These are phyloP conservation scores for Gymnopus androsaceus DNA, from an alignment of 1,284 basidiomycete genomes.

Conservation along the genomic window DNA sequence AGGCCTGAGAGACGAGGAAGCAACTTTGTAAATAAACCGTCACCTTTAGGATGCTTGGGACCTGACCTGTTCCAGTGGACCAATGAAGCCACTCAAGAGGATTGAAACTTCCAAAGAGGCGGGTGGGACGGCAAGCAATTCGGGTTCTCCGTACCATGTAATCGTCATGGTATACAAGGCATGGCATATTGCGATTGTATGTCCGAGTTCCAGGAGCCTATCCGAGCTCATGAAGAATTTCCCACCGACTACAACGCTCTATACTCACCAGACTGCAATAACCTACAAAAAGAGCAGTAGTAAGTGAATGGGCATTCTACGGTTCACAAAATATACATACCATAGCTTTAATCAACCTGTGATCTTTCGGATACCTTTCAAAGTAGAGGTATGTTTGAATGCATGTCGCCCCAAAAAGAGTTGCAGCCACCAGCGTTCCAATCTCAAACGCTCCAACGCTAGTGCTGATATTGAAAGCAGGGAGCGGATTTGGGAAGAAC, in stretches of 20 bases:
- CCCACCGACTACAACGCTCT: background rate
- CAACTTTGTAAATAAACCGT: background rate
- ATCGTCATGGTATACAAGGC: conserved; percentile 7
- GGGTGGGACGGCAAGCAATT: background rate
- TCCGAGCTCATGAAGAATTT: background rate
- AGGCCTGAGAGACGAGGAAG: background rate
- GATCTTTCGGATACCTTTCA: too few species aligned
- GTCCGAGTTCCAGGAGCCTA: conserved; percentile 10
- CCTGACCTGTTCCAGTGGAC: conserved; percentile 5
- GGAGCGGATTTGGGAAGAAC: too few species aligned
- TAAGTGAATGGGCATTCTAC: too few species aligned
- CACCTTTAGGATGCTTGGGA: background rate
- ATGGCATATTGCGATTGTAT: conserved; percentile 5
- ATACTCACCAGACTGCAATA: background rate
- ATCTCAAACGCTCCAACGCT: too few species aligned
- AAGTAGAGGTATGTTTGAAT: too few species aligned
- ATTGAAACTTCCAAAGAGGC: background rate
- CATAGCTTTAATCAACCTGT: too few species aligned
- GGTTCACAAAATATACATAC: too few species aligned
- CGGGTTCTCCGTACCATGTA: background rate
- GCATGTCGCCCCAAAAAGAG: too few species aligned
- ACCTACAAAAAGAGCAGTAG: too few species aligned
- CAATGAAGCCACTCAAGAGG: conserved; percentile 4
- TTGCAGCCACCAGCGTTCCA: too few species aligned
- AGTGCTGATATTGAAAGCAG: too few species aligned